Percentiles rank a stretch among this genome's conserved stretches.
These are phyloP conservation scores for Phyllosticta capitalensis DNA, from an alignment of 2,329 filamentous ascomycete genomes.

Conservation along the genomic window DNA sequence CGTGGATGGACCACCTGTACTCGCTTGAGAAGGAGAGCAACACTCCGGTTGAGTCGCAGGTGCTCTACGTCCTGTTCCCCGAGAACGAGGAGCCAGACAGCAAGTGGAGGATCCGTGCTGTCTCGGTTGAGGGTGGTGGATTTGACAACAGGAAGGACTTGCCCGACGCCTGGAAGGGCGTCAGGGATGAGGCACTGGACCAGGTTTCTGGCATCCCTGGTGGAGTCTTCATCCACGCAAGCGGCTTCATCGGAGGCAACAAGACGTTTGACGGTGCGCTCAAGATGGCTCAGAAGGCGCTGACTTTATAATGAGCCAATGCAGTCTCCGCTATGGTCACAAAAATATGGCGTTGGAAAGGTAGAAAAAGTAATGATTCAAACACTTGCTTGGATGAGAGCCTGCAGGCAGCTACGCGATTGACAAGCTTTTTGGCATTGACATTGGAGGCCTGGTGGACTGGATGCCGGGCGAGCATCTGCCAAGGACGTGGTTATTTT, in stretches of 20 bases:
- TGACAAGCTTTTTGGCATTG: not conserved
- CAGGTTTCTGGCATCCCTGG: conserved; percentile 58
- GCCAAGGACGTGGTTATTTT: not conserved
- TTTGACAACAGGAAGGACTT: conserved; percentile 89
- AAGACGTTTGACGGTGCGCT: conserved; percentile 81
- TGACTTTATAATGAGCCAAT: not conserved
- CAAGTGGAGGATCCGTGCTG: conserved; percentile 91
- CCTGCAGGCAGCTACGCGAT: not conserved
- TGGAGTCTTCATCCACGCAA: conserved; percentile 86
- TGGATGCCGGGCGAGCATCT: not conserved
- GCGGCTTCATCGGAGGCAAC: conserved; percentile 94
- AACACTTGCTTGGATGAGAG: not conserved
- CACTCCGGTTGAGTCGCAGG: conserved; percentile 42
- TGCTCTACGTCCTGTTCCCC: conserved; percentile 84
- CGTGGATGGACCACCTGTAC: conserved; percentile 97
- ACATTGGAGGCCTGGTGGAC: not conserved
- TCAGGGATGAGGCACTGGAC: conserved; percentile 78
- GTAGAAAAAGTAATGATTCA: not conserved
- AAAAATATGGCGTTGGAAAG: not conserved
- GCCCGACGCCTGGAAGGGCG: conserved; percentile 84
- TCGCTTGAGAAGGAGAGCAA: conserved; percentile 57
- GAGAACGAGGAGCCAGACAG: conserved; percentile 65
- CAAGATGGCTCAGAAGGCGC: conserved; percentile 72
- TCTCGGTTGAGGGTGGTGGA: conserved; percentile 73
- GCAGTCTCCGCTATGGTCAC: not conserved